These are phyloP conservation scores for Cercospora canescens DNA, from an alignment of 2,329 filamentous ascomycete genomes.

Conservation along the genomic window DNA sequence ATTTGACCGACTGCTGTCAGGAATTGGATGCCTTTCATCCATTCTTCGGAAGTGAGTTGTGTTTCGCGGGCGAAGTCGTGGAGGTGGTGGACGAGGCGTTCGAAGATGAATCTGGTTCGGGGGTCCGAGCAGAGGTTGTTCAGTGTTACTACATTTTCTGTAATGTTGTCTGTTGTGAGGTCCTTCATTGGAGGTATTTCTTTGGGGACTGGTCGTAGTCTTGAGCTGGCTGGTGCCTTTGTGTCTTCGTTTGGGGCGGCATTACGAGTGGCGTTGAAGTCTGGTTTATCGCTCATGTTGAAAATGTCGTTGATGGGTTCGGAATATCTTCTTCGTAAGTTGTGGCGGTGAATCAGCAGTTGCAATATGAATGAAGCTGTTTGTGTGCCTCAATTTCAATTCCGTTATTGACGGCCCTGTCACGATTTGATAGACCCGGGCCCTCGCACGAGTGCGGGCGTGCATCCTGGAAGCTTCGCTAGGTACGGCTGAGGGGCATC, in stretches of 20 bases:
- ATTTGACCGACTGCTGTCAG: constrained; percentile 71
- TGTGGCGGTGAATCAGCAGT: not conserved
- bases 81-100: constrained; percentile 72
- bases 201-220: not conserved
- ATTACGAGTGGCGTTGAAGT: not conserved
- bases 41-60: constrained; percentile 71
- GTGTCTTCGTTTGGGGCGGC: not conserved
- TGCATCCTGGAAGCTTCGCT: not conserved
- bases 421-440: not conserved
- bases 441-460: not conserved
- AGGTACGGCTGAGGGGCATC: not conserved
- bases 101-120: constrained; percentile 70
- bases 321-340: not conserved
- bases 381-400: not conserved
- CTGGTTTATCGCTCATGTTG: not conserved
- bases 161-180: constrained; percentile 76
- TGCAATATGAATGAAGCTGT: not conserved
- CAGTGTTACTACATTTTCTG: constrained; percentile 69
- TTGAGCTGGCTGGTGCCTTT: not conserved
- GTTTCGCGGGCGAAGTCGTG: constrained; percentile 82
- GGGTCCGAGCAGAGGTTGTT: constrained; percentile 68
- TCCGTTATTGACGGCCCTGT: not conserved
- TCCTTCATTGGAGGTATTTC: constrained; percentile 59
- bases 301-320: not conserved
- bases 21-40: constrained; percentile 72